Evolutionary conservation across 108 stramenopile genomes (phyloP).

Genomic region (Mediolabrus comicus): DNA sequence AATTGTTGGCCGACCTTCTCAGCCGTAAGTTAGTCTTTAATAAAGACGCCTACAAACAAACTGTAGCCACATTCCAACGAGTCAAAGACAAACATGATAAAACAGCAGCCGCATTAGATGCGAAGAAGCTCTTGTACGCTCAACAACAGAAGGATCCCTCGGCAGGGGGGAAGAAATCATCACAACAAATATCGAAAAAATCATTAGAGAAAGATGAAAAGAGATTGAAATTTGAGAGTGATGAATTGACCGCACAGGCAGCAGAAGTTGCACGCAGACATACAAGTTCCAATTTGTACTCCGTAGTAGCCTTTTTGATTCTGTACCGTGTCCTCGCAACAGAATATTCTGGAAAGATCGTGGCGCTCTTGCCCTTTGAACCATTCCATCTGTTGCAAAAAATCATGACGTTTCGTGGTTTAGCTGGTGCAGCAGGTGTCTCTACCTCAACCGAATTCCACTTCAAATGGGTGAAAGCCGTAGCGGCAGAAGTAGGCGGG

Average conservation of each 20-base stretch:
- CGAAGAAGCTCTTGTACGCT: slow-evolving; percentile 9
- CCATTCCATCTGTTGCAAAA: slow-evolving; percentile 57
- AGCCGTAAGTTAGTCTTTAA: slow-evolving; percentile 56
- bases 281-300: slow-evolving; percentile 45
- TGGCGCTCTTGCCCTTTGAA: slow-evolving; percentile 74
- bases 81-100: slow-evolving; percentile 49
- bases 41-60: slow-evolving; percentile 54
- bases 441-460: slow-evolving; percentile 10
- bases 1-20: slow-evolving; percentile 59
- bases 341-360: slow-evolving; percentile 67
- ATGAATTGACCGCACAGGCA: slow-evolving; percentile 48
- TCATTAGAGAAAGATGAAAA: slow-evolving; percentile 41
- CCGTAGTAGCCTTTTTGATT: slow-evolving; percentile 67
- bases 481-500: background rate
- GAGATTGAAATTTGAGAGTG: slow-evolving; percentile 54
- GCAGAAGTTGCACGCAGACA: slow-evolving; percentile 61
- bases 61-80: slow-evolving; percentile 56
- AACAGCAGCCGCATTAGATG: slow-evolving; percentile 32
- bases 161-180: slow-evolving; percentile 22
- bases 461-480: slow-evolving; percentile 15
- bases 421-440: slow-evolving; percentile 32
- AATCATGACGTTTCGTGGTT: slow-evolving; percentile 54
- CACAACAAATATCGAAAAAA: slow-evolving; percentile 30
- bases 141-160: background rate
- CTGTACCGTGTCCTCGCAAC: slow-evolving; percentile 69